phyloP scores from a whole-genome alignment of 106 monocot species.

The Posidonia australis region DNA sequence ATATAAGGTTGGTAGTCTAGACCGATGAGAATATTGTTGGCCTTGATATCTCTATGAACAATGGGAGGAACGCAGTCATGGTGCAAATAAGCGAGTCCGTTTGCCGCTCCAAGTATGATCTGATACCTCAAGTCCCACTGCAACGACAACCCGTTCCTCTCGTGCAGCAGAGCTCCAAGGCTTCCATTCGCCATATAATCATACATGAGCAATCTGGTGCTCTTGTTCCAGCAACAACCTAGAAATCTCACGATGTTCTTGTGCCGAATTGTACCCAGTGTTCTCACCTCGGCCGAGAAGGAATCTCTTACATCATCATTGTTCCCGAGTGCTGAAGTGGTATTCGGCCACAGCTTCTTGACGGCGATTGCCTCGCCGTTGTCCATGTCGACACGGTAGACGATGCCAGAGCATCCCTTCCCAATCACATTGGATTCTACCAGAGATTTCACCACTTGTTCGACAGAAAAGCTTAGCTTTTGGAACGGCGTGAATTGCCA shows the following conservation, averaged over 20 bases:
- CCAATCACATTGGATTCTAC: conserved; percentile 82
- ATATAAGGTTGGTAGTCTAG: conserved; percentile 77
- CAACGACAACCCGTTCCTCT: conserved; percentile 43
- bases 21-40: conserved; percentile 90
- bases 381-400: conserved; percentile 60
- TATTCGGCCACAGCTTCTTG: conserved; percentile 80
- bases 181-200: conserved; percentile 98
- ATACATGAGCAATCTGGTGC: conserved; percentile 74
- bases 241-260: conserved; percentile 92
- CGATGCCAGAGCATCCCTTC: conserved; percentile 79
- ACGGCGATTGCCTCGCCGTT: conserved; percentile 84
- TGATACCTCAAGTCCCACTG: conserved; percentile 78
- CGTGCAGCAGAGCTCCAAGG: conserved; percentile 67
- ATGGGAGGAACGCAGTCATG: conserved; percentile 89
- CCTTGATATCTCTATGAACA: conserved; percentile 84
- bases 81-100: conserved; percentile 84
- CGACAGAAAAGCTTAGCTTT: conserved; percentile 72
- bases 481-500: conserved; percentile 96
- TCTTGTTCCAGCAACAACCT: conserved; percentile 87
- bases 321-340: neutral
- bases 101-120: conserved; percentile 77
- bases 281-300: conserved; percentile 76
- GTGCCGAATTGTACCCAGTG: conserved; percentile 80
- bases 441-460: conserved; percentile 58
- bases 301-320: conserved; percentile 49